Evolutionary conservation across 1,139 yeast genomes (phyloP).

Genomic region (Diutina scorzettiae): DNA sequence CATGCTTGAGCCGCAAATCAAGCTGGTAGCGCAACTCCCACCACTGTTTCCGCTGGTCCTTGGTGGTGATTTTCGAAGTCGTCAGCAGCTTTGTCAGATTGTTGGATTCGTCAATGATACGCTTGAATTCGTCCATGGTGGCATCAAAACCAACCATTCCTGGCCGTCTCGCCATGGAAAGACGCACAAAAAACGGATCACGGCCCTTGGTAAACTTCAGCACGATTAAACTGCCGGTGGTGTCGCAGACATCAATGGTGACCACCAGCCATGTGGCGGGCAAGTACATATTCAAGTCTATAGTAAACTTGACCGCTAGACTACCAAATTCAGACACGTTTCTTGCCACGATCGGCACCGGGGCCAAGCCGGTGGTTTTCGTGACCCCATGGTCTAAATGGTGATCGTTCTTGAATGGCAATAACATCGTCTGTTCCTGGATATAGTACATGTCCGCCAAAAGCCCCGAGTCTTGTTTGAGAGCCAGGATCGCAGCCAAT

Average conservation of each 20-base stretch:
- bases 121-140: constrained; percentile 31
- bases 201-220: background rate
- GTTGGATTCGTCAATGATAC: constrained; percentile 43
- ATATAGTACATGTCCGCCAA: constrained; percentile 1
- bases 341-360: background rate
- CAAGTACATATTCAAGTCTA: constrained; percentile 4
- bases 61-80: constrained; percentile 39
- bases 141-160: constrained; percentile 25
- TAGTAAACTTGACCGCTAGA: background rate
- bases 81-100: constrained; percentile 42
- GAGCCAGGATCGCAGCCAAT: background rate
- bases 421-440: background rate
- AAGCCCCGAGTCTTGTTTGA: background rate
- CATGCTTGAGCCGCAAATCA: constrained; percentile 40
- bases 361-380: background rate
- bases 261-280: constrained; percentile 3
- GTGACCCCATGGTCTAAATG: constrained; percentile 3
- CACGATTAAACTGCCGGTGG: background rate
- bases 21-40: constrained; percentile 60
- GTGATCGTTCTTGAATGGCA: background rate
- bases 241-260: background rate
- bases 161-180: background rate
- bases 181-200: background rate
- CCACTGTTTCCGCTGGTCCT: constrained; percentile 61
- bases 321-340: background rate